Conservation (phyloP, 495 filamentous ascomycete species). For the Aspergillus funiculosus region DNA sequence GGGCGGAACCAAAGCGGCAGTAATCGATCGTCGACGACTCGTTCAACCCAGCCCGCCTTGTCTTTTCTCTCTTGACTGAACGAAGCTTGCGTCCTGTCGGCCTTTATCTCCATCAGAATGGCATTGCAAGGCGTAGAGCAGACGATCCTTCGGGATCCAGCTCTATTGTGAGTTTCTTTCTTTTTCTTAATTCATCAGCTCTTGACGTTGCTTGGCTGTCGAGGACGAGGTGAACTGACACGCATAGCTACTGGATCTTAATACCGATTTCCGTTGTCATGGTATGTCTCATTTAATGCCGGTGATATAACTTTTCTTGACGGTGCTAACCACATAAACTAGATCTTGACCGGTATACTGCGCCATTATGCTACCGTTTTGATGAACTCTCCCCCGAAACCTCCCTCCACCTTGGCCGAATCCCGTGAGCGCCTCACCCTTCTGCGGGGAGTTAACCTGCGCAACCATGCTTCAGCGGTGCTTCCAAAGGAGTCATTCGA, state of each 20-base stretch:
- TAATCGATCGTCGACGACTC: neutral
- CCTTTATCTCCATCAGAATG: slow-evolving; percentile 49
- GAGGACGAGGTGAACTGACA: slow-evolving; percentile 4
- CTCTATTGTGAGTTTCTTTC: slow-evolving; percentile 70
- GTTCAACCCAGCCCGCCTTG: slow-evolving; percentile 11
- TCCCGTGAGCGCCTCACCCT: slow-evolving; percentile 85
- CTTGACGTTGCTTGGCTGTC: neutral
- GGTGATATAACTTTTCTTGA: neutral
- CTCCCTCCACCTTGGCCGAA: slow-evolving; percentile 64
- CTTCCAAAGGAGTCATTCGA: slow-evolving; percentile 67
- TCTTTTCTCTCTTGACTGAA: slow-evolving; percentile 6
- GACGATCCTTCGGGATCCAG: slow-evolving; percentile 97
- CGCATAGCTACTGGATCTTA: slow-evolving; percentile 88
- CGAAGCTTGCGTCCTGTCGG: slow-evolving; percentile 1
- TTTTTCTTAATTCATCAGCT: neutral
- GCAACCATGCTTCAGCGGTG: slow-evolving; percentile 69
- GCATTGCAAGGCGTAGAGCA: slow-evolving; percentile 74
- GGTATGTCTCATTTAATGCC: slow-evolving; percentile 45
- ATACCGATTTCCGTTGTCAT: slow-evolving; percentile 96
- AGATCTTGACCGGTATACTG: slow-evolving; percentile 92
- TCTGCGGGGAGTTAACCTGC: slow-evolving; percentile 77
- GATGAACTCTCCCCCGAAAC: slow-evolving; percentile 81
- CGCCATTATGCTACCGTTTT: slow-evolving; percentile 92
- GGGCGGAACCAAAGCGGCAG: slow-evolving; percentile 34
- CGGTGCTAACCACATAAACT: slow-evolving; percentile 5